Percentiles rank a stretch among this genome's conserved stretches.
These are phyloP conservation scores for Zygosaccharomyces gambellarensis DNA, from an alignment of 805 yeast genomes.

Conservation along the genomic window DNA sequence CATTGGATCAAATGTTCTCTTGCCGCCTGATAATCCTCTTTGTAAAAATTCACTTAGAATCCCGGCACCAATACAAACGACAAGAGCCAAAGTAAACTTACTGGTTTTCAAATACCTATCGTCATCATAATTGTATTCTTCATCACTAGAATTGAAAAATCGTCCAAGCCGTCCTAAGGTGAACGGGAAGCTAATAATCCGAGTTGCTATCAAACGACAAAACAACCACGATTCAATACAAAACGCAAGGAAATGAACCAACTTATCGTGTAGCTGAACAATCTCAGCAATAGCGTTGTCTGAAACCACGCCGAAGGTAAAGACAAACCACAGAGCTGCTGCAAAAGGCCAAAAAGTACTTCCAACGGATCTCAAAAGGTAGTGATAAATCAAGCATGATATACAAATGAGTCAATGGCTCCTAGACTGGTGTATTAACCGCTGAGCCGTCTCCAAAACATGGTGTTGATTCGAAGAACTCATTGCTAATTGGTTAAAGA, in stretches of 20 bases:
- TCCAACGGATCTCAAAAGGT: constrained; percentile 13
- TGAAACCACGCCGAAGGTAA: constrained; percentile 32
- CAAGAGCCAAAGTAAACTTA: constrained; percentile 34
- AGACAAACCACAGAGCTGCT: constrained; percentile 16
- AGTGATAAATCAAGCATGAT: background rate
- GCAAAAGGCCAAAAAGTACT: constrained; percentile 16
- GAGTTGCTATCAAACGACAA: constrained; percentile 42
- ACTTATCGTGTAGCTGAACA: constrained; percentile 46
- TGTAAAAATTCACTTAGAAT: constrained; percentile 51
- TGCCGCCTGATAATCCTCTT: constrained; percentile 25
- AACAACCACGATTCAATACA: constrained; percentile 45
- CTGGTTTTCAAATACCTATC: constrained; percentile 4
- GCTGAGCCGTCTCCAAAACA: background rate
- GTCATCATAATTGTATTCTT: background rate
- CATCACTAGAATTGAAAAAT: background rate
- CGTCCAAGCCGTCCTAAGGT: background rate
- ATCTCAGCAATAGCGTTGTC: constrained; percentile 39
- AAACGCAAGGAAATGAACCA: constrained; percentile 46
- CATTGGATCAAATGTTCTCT: constrained; percentile 43
- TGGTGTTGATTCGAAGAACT: background rate
- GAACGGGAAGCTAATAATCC: background rate
- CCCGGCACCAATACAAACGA: constrained; percentile 44
- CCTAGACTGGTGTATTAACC: background rate
- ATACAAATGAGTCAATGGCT: background rate
- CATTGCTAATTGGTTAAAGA: background rate